Base-by-base conservation (phyloP, 2,329 filamentous ascomycete species). In the Talaromyces sp. region DNA sequence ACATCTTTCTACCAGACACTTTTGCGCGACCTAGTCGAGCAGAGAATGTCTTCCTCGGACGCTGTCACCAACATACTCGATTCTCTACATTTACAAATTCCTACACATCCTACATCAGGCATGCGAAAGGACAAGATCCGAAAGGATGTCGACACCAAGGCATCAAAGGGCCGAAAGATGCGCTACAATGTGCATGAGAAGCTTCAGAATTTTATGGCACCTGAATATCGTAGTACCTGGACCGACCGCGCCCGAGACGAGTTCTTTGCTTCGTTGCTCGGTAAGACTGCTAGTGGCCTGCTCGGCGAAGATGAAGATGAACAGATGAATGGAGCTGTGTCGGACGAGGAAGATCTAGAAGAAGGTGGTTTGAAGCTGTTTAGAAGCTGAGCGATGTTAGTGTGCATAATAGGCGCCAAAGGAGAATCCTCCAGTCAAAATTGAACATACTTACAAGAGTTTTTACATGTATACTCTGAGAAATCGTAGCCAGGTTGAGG, bases 151-250 rank as follows among this genome's bases (percentile, higher is more conserved):
- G 95, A 99, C 76, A 93, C 93, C 22, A 95, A 93, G 75, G 95
- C 95, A 0, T 96, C 92, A 75, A 98, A 98, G 79, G 95, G 95
- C 6, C 84, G 95, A 59, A 97, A 97, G 81, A 86, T 99, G 85
- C 86, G 92, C 45, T 99, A 94, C 79, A 95, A 91, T 16, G 92
- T 97, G 54, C 93, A 98, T 74, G 94, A 98, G 81, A 98, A 98
- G 82, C 79, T 99, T 73, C 92, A 97, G 80, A 97, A 97, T 77
- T 98, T 98, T 74, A 97, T 97, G 93, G 93, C 93, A 11, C 89
- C 93, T 0, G 92, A 97, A 76, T 91, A 96, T 75, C 84, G 91
- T 62, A 85, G 90, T 3, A 79, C 77, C 16, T 99, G 95, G 95
- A 90, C 91, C 67, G 87, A 90, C 69, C 85, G 87, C 66, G 92